phyloP scores from a whole-genome alignment of 1,139 yeast genomes.

The Scheffersomyces quercinus region DNA sequence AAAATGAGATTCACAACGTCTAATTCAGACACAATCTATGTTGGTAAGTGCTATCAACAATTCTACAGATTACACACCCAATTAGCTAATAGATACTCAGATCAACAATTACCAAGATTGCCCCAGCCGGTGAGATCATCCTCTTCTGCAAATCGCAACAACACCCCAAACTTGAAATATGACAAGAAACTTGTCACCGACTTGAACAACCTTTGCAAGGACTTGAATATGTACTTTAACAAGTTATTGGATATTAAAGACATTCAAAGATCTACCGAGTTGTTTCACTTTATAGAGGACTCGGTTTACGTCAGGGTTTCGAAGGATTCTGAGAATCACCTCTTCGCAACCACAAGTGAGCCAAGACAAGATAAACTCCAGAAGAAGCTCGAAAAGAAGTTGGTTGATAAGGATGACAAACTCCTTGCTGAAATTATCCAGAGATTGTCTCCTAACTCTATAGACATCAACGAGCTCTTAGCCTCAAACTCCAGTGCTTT shows the following conservation, averaged over 20 bases:
- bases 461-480: constrained; percentile 19
- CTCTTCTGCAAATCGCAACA: constrained; percentile 3
- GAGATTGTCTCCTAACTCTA: constrained; percentile 22
- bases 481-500: constrained; percentile 14
- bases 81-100: constrained; percentile 6
- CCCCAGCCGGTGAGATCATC: constrained; percentile 14
- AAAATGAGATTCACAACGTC: constrained; percentile 14
- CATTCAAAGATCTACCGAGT: constrained; percentile 7
- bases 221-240: constrained; percentile 13
- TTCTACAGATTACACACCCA: constrained; percentile 19
- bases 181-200: constrained; percentile 10
- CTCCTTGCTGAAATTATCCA: constrained; percentile 20
- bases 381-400: too few species aligned
- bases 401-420: background rate
- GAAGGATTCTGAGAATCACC: background rate
- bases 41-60: constrained; percentile 22
- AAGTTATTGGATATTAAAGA: constrained; percentile 5
- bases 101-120: constrained; percentile 8
- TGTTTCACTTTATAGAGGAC: constrained; percentile 8
- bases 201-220: constrained; percentile 11
- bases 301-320: constrained; percentile 5
- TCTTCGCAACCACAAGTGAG: too few species aligned
- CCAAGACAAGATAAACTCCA: too few species aligned
- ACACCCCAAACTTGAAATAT: background rate
- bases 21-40: constrained; percentile 11